phyloP scores from a whole-genome alignment of 2,329 filamentous ascomycete species.

The Colletotrichum costaricense region DNA sequence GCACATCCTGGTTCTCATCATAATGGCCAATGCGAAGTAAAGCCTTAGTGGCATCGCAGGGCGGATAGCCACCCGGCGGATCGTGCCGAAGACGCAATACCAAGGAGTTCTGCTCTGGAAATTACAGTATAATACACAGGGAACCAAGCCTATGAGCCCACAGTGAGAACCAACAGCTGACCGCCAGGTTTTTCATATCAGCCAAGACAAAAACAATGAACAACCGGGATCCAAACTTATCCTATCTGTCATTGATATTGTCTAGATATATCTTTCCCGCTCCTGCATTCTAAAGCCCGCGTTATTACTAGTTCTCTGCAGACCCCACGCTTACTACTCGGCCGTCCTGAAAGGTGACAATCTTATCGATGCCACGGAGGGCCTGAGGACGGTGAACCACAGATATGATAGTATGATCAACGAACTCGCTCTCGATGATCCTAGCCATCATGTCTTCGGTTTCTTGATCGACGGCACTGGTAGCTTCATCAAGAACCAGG shows the following conservation, averaged over 20 bases:
- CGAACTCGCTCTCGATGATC: constrained; percentile 38
- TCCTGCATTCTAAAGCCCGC: too few relatives aligned
- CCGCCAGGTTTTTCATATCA: not conserved
- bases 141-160: not conserved
- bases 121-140: not conserved
- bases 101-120: not conserved
- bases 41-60: too few relatives aligned
- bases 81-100: not conserved
- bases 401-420: constrained; percentile 39
- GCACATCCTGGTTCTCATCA: too few relatives aligned
- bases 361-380: constrained; percentile 1
- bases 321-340: not conserved
- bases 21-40: too few relatives aligned
- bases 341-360: constrained; percentile 15
- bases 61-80: not conserved
- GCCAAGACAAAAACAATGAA: not conserved
- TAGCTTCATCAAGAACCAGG: constrained; percentile 77
- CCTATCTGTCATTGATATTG: not conserved
- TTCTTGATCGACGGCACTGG: constrained; percentile 65
- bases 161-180: not conserved
- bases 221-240: not conserved
- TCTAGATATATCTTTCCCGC: not conserved
- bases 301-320: not conserved
- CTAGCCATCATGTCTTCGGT: constrained; percentile 35
- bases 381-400: constrained; percentile 41